phyloP scores from a whole-genome alignment of 441 rosid species.

The Kokia cookei region DNA sequence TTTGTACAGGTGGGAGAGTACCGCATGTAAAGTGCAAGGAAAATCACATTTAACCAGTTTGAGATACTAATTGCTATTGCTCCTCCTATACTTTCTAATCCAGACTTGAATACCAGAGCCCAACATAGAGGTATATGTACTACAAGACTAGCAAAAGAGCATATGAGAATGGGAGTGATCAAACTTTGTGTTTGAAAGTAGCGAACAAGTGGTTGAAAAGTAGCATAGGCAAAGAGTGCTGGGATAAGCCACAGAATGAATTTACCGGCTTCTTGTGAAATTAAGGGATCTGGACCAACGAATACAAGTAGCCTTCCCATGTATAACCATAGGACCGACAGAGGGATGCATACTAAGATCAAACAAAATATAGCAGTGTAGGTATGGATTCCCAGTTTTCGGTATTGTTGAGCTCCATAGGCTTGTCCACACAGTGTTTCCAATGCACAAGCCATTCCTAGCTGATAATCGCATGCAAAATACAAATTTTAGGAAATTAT shows the following conservation, averaged over 20 bases:
- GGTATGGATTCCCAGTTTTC: constrained; percentile 41
- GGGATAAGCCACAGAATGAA: constrained; percentile 49
- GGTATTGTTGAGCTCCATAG: constrained; percentile 52
- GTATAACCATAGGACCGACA: constrained; percentile 48
- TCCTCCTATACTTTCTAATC: constrained; percentile 42
- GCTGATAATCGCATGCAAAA: constrained; percentile 15
- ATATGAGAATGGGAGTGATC: constrained; percentile 37
- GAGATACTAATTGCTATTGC: constrained; percentile 49
- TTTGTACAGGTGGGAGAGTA: constrained; percentile 35
- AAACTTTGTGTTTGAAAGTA: constrained; percentile 59
- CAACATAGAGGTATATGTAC: constrained; percentile 46
- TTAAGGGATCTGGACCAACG: constrained; percentile 54
- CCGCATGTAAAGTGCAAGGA: constrained; percentile 40
- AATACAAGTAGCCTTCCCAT: constrained; percentile 37
- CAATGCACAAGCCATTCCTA: constrained; percentile 51
- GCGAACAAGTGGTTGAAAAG: constrained; percentile 39
- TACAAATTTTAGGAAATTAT: background rate
- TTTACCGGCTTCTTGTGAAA: constrained; percentile 48
- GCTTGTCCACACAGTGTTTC: constrained; percentile 70
- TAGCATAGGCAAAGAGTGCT: constrained; percentile 41
- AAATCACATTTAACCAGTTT: constrained; percentile 39
- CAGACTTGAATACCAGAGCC: constrained; percentile 52
- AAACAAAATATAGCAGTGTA: constrained; percentile 58
- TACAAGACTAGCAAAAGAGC: constrained; percentile 28
- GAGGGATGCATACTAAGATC: constrained; percentile 41